Base-by-base conservation (phyloP, 345 rosid species). In the Eucalyptus lansdowneana region DNA sequence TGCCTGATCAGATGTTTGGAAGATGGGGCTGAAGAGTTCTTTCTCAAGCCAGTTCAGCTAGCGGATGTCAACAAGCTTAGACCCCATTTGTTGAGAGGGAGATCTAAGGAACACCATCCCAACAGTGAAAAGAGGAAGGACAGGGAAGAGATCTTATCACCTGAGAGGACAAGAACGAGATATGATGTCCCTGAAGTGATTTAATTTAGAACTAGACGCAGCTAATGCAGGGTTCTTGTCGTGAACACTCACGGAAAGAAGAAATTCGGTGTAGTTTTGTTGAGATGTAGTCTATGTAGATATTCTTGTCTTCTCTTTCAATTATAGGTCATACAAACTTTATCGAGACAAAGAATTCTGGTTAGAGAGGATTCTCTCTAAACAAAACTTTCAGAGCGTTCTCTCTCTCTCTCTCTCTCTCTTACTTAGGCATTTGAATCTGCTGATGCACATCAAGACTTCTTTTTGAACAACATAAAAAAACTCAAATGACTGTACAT, bases 11-110 rank as follows among this genome's bases (percentile, higher is more conserved):
- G 98, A 88, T 97, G 98, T 88, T 93, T 96, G 45, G 96, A 96
- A 94, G 96, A 96, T 93, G 99, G 99, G 90, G 99, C 99, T 29
- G 95, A 95, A 80, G 99, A 97, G 88, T 97, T 96, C 94, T 94
- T 97, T 72, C 86, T 96, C 92, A 97, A 97, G 89, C 99, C 99
- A 25, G 97, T 97, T 80, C 95, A 92, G 88, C 90, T 97, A 88
- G 93, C 99, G 42, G 99, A 97, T 95, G 95, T 96, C 25, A 94
- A 91, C 90, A 97, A 95, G 92, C 95, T 97, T 42, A 94, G 88
- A 90, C 94, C 99, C 80, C 96, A 92, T 88, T 87, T 94, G 67
- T 47, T 94, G 93, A 94, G 89, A 88, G 95, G 94, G 87, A 94
- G 88, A 89, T 80, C 93, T 4, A 89, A 44, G 24, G 94, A 92